Conservation (phyloP, 768 basidiomycete genomes). For the Kwoniella botswanensis region DNA sequence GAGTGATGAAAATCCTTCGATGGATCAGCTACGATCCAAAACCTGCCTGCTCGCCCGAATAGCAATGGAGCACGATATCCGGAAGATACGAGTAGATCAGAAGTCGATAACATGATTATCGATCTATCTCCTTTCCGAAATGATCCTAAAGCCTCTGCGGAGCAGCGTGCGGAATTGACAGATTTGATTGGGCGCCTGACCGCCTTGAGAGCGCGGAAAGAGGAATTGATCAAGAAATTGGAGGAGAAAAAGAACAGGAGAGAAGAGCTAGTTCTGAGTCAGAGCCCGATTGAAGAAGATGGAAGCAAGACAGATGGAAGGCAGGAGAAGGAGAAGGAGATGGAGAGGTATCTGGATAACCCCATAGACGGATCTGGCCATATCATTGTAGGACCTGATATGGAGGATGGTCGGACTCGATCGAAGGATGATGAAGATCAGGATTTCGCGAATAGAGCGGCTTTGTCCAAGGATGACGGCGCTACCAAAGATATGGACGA, state of each 20-base stretch:
- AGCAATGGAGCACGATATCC: too few species aligned
- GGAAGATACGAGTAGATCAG: too few species aligned
- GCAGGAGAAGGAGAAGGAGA: background rate
- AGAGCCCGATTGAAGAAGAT: background rate
- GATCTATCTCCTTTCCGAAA: too few species aligned
- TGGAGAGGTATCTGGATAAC: background rate
- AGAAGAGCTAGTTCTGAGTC: background rate
- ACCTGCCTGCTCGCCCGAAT: too few species aligned
- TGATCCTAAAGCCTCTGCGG: too few species aligned
- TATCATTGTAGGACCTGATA: background rate
- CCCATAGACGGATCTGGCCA: background rate
- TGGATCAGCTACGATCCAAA: too few species aligned
- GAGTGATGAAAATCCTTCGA: too few species aligned
- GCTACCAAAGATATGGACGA: background rate
- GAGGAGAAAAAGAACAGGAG: background rate
- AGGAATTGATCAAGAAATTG: too few species aligned
- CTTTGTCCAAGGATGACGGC: background rate
- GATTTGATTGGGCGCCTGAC: too few species aligned
- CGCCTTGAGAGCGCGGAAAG: too few species aligned
- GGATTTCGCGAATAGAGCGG: background rate
- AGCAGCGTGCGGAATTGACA: too few species aligned
- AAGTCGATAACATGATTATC: too few species aligned
- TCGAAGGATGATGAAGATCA: background rate
- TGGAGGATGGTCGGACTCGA: background rate
- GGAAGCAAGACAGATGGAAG: background rate